A percentile compares a stretch with the other conserved stretches of the same genome.
Evolutionary conservation across 176 grass and related monocot genomes (phyloP).

Genomic region (Chrysopogon serrulatus): DNA sequence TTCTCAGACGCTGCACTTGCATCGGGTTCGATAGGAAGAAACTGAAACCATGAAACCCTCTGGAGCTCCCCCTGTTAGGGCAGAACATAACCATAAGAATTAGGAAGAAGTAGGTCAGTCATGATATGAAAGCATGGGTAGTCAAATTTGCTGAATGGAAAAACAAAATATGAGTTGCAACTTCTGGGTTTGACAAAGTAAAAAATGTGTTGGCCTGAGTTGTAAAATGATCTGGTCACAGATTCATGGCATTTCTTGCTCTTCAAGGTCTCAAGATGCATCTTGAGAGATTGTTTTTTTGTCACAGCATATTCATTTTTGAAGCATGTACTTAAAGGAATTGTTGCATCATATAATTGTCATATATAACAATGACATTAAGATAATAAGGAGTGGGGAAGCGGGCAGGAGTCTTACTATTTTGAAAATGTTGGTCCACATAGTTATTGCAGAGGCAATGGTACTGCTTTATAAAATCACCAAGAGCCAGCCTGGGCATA

Average conservation of each 20-base stretch:
- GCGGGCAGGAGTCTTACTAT: conserved; percentile 51
- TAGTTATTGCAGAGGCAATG: conserved; percentile 27
- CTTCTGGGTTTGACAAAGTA: background rate
- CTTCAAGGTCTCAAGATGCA: background rate
- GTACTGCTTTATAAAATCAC: conserved; percentile 12
- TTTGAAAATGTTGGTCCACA: conserved; percentile 99
- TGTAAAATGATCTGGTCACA: background rate
- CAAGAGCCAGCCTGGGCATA: background rate
- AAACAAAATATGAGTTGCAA: background rate
- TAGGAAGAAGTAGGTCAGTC: background rate
- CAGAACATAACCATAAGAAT: conserved; percentile 8
- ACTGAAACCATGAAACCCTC: conserved; percentile 95
- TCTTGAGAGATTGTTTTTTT: background rate
- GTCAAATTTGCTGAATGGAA: background rate
- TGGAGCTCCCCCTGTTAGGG: conserved; percentile 76
- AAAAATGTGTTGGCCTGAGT: background rate
- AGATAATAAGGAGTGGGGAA: background rate
- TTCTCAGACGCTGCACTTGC: conserved; percentile 54
- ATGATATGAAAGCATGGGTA: background rate
- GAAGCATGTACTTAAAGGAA: background rate
- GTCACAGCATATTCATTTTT: background rate
- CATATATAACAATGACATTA: background rate
- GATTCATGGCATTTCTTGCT: background rate
- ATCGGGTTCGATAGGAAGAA: conserved; percentile 79
- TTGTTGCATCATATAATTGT: background rate